These are phyloP conservation scores for Phytophthora cryptogea DNA, from an alignment of 352 stramenopile species.

Conservation along the genomic window DNA sequence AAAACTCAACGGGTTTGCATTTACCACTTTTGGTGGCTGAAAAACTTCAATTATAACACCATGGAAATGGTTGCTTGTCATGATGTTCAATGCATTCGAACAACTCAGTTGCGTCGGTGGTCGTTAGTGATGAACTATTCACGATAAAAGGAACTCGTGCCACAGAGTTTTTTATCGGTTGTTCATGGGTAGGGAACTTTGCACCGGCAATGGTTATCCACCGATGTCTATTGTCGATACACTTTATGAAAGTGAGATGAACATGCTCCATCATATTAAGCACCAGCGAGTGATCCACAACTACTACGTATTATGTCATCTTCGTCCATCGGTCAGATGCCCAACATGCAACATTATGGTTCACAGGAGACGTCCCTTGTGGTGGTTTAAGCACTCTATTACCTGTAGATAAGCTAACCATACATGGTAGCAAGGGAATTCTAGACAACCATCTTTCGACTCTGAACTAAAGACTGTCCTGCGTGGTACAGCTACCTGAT, in stretches of 20 bases:
- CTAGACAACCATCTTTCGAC: no score
- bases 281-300: neutral
- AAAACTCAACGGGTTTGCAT: conserved; percentile 9
- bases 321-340: no score
- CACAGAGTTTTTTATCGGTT: neutral
- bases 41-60: conserved; percentile 24
- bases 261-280: neutral
- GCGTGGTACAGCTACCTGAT: no score
- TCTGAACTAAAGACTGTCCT: no score
- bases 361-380: no score
- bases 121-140: neutral
- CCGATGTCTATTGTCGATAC: neutral
- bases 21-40: neutral
- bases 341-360: no score
- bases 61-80: neutral
- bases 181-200: no score
- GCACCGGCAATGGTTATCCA: neutral
- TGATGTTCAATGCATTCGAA: no score
- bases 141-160: neutral
- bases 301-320: no score
- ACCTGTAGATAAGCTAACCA: no score
- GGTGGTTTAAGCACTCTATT: no score
- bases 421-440: no score
- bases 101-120: neutral
- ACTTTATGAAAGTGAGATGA: neutral